These are phyloP conservation scores for Mikania micrantha DNA, from an alignment of 129 eudicot species.

Conservation along the genomic window DNA sequence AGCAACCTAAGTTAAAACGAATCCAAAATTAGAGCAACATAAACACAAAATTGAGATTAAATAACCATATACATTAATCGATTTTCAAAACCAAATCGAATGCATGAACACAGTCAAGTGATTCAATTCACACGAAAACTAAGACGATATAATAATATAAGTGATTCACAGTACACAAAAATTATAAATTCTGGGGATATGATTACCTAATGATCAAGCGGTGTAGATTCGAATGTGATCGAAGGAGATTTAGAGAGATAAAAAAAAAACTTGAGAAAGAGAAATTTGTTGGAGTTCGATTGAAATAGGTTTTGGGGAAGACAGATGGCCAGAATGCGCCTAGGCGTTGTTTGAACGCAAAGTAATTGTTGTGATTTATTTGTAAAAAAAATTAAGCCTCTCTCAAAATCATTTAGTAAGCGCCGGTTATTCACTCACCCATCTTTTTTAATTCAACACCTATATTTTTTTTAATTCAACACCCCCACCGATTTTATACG, in stretches of 20 bases:
- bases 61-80: neutral
- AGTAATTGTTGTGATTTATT: neutral
- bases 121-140: neutral
- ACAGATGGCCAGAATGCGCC: neutral
- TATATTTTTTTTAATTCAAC: too few species aligned
- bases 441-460: too few species aligned
- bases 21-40: neutral
- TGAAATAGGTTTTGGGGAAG: slow-evolving; percentile 9
- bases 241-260: neutral
- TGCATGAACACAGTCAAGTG: neutral
- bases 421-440: too few species aligned
- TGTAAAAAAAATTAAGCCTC: too few species aligned
- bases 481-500: too few species aligned
- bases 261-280: neutral
- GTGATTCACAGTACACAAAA: neutral
- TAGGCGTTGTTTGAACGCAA: slow-evolving; percentile 2
- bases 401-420: too few species aligned
- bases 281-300: neutral
- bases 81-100: neutral
- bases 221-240: neutral
- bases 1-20: slow-evolving; percentile 1
- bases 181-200: too few species aligned
- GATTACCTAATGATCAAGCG: neutral
- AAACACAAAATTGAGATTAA: neutral
- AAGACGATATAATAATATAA: too few species aligned